Conservation (phyloP, 805 yeast genomes). For the Myxozyma melibiosi region DNA sequence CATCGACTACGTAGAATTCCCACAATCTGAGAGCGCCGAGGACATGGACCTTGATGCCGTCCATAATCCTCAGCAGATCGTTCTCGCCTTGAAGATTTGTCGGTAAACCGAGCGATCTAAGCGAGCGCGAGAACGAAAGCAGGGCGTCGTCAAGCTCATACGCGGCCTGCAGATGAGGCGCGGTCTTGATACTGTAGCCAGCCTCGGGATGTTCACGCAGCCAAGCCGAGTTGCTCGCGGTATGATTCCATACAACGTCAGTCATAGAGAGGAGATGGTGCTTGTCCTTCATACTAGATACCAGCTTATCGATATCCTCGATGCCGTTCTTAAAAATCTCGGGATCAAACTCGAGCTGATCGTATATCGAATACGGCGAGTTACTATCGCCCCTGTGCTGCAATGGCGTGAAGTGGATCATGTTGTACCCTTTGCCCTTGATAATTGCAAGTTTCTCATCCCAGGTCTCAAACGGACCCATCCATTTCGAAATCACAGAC, state of each 20-base stretch:
- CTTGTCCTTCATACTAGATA: constrained; percentile 52
- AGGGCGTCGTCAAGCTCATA: constrained; percentile 78
- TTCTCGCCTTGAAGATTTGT: constrained; percentile 51
- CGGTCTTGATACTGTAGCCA: constrained; percentile 82
- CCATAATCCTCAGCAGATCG: constrained; percentile 65
- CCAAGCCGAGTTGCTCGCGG: constrained; percentile 91
- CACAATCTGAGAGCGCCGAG: constrained; percentile 69
- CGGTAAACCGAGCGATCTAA: constrained; percentile 65
- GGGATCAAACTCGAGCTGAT: constrained; percentile 79
- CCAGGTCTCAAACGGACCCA: constrained; percentile 75
- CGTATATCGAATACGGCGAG: constrained; percentile 90
- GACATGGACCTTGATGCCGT: constrained; percentile 69
- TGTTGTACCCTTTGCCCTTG: constrained; percentile 79
- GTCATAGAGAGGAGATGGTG: constrained; percentile 75
- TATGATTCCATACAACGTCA: constrained; percentile 93
- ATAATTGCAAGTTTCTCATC: constrained; percentile 61
- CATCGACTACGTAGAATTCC: constrained; percentile 83
- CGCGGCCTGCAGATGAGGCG: constrained; percentile 86
- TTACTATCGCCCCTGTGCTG: constrained; percentile 86
- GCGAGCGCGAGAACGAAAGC: constrained; percentile 60
- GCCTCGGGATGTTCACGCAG: constrained; percentile 81
- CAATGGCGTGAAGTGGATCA: constrained; percentile 94
- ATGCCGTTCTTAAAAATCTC: constrained; percentile 56
- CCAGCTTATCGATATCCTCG: constrained; percentile 56
- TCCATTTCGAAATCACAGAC: constrained; percentile 88